Evolutionary conservation across 768 basidiomycete species (phyloP).

Genomic region (Pholiota conissans): DNA sequence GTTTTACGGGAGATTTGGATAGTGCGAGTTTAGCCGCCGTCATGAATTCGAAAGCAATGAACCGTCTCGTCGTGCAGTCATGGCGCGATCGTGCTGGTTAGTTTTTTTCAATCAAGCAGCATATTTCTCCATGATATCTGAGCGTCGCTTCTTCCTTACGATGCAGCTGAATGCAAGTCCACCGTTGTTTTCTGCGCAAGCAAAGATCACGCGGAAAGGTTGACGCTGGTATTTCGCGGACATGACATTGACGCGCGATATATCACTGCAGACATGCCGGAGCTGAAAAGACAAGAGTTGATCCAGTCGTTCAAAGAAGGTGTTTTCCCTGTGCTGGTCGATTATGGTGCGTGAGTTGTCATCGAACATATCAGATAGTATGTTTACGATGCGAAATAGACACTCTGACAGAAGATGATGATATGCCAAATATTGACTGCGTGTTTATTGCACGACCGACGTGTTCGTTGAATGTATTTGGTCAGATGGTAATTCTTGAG

Average conservation of each 20-base stretch:
- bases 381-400: slow-evolving; percentile 39
- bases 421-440: slow-evolving; percentile 95
- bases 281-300: slow-evolving; percentile 59
- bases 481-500: no score
- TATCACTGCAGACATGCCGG: slow-evolving; percentile 68
- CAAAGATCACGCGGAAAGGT: slow-evolving; percentile 71
- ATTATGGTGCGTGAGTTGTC: slow-evolving; percentile 68
- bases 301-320: slow-evolving; percentile 69
- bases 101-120: no score
- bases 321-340: slow-evolving; percentile 82
- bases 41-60: slow-evolving; percentile 78
- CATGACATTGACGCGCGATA: slow-evolving; percentile 86
- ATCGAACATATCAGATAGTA: background rate
- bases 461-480: slow-evolving; percentile 82
- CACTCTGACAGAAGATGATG: slow-evolving; percentile 90
- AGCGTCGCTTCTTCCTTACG: slow-evolving; percentile 4
- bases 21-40: slow-evolving; percentile 75
- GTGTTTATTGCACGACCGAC: slow-evolving; percentile 90
- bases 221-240: slow-evolving; percentile 71
- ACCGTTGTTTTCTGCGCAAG: slow-evolving; percentile 93
- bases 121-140: background rate
- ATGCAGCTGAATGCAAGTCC: slow-evolving; percentile 67
- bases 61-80: slow-evolving; percentile 73
- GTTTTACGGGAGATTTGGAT: slow-evolving; percentile 78
- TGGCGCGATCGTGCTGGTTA: slow-evolving; percentile 87